Conservation (phyloP, 2,329 filamentous ascomycete species). For the Trichoderma citrinoviride region DNA sequence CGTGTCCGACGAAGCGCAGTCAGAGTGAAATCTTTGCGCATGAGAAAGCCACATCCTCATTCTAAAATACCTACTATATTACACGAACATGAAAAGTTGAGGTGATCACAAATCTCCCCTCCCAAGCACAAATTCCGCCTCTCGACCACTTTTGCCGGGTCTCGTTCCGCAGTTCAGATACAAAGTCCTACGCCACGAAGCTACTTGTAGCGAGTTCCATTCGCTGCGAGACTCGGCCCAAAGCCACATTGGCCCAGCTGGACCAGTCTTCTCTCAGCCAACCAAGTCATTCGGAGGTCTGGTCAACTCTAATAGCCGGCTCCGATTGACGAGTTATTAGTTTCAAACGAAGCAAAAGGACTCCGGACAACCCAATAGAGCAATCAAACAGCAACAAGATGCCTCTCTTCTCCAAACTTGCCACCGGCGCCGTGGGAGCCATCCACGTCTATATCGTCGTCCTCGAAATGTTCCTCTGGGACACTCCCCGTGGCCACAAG, state of each 20-base stretch:
- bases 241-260: not conserved
- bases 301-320: not conserved
- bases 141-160: not conserved
- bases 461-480: constrained; percentile 53
- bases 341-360: not conserved
- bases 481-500: constrained; percentile 43
- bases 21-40: not conserved
- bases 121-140: not conserved
- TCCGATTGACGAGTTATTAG: not conserved
- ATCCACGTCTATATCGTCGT: constrained; percentile 50
- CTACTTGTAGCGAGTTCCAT: not conserved
- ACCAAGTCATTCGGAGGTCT: not conserved
- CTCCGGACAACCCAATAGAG: not conserved
- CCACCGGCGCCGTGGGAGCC: constrained; percentile 40
- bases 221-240: not conserved
- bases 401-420: constrained; percentile 31
- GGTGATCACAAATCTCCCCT: not conserved
- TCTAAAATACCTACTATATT: too few relatives aligned
- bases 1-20: not conserved
- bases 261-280: not conserved
- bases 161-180: not conserved
- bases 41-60: not conserved
- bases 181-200: not conserved
- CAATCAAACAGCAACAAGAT: not conserved
- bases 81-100: not conserved